Percentiles rank a stretch among this genome's conserved stretches.
Conservation (phyloP, 805 yeast genomes). For the Zygosaccharomyces bailii region DNA sequence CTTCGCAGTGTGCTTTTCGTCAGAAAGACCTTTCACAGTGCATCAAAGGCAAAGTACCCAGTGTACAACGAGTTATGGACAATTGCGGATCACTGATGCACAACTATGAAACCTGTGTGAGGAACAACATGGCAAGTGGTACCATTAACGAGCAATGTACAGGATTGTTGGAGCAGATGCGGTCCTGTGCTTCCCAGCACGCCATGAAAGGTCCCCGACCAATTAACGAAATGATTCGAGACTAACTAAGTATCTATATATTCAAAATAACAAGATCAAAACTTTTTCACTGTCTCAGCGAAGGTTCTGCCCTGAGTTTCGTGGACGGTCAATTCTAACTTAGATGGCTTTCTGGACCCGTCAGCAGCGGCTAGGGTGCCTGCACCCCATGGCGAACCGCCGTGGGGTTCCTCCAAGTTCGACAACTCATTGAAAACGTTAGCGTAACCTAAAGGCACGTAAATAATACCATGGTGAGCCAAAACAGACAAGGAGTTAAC, state of each 20-base stretch:
- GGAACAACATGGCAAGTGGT: constrained; percentile 39
- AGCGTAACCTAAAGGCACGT: constrained; percentile 74
- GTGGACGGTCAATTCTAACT: constrained; percentile 61
- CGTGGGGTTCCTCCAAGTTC: constrained; percentile 63
- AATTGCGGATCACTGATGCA: constrained; percentile 56
- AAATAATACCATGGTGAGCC: constrained; percentile 78
- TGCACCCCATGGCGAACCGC: constrained; percentile 86
- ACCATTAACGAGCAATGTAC: constrained; percentile 50
- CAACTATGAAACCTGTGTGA: constrained; percentile 64
- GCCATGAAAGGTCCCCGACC: constrained; percentile 20
- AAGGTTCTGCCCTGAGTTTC: constrained; percentile 66
- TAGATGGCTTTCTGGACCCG: constrained; percentile 68
- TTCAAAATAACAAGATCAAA: constrained; percentile 13
- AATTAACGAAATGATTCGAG: constrained; percentile 20
- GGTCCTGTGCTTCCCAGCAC: constrained; percentile 53
- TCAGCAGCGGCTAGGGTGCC: constrained; percentile 74
- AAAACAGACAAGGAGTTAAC: constrained; percentile 60
- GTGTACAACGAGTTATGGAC: constrained; percentile 63
- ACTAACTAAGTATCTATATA: constrained; percentile 1
- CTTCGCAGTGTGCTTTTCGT: constrained; percentile 48
- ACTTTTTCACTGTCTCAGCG: constrained; percentile 41
- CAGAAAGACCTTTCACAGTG: constrained; percentile 60
- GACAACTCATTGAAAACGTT: constrained; percentile 51
- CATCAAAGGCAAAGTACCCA: constrained; percentile 62
- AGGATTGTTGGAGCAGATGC: constrained; percentile 49